These are phyloP conservation scores for Aureobasidium sp. DNA, from an alignment of 2,329 filamentous ascomycete genomes.

Conservation along the genomic window DNA sequence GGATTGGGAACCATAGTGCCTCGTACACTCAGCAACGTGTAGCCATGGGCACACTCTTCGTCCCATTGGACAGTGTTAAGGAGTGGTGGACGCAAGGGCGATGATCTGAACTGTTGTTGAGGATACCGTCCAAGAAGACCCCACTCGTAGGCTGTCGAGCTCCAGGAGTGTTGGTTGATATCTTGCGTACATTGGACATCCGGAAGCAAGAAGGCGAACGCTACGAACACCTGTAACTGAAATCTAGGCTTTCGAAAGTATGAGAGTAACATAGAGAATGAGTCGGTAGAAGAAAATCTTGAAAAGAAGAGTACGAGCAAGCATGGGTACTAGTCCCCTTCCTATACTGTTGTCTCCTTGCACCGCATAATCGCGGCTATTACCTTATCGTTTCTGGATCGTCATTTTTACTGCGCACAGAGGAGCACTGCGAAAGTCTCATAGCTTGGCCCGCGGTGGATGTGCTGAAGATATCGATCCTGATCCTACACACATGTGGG, in stretches of 20 bases:
- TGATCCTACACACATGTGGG: not conserved
- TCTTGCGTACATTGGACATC: not conserved
- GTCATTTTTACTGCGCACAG: not conserved
- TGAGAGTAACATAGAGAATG: not conserved
- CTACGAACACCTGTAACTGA: not conserved
- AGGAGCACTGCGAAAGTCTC: not conserved
- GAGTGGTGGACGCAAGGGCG: not conserved
- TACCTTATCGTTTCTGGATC: not conserved
- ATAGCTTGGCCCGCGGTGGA: slow-evolving; percentile 2
- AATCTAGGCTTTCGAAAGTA: not conserved
- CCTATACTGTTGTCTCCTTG: too few species aligned
- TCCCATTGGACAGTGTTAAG: slow-evolving; percentile 23
- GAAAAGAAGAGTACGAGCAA: not conserved
- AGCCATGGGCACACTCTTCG: slow-evolving; percentile 25
- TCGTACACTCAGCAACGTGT: slow-evolving; percentile 26
- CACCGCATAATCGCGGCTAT: not conserved
- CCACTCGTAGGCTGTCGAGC: not conserved
- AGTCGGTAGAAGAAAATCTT: not conserved
- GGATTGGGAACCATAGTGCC: slow-evolving; percentile 27
- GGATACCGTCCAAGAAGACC: slow-evolving; percentile 8
- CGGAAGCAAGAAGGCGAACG: not conserved
- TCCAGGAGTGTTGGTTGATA: not conserved
- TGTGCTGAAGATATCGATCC: not conserved
- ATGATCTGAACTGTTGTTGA: not conserved
- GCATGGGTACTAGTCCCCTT: not conserved